Conservation (phyloP, 2,329 filamentous ascomycete genomes). For the Fusarium tjaetaba region DNA sequence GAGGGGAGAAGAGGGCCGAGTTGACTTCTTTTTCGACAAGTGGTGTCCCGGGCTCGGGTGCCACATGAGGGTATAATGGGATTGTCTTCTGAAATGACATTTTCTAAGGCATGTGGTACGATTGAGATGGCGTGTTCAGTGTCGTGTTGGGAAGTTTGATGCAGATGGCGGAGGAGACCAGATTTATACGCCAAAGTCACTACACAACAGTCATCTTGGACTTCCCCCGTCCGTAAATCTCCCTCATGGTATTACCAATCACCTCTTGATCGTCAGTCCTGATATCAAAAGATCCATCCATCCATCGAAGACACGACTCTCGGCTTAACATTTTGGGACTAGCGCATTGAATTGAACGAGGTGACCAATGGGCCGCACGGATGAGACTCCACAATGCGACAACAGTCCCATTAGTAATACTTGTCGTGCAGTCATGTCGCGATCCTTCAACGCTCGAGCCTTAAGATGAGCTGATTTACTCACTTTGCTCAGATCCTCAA, state of each 20-base stretch:
- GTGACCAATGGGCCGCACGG: accelerated
- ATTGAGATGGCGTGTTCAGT: accelerated
- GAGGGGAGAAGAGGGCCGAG: not conserved
- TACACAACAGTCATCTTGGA: accelerated
- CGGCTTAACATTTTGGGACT: not conserved
- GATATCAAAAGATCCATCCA: accelerated
- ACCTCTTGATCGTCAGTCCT: not conserved
- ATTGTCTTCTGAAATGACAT: not conserved
- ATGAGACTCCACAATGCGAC: accelerated
- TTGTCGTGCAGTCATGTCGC: not conserved
- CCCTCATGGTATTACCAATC: too few relatives aligned
- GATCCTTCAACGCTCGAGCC: accelerated
- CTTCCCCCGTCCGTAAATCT: accelerated
- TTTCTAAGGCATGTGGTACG: accelerated
- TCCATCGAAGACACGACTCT: not conserved
- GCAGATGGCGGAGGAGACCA: accelerated
- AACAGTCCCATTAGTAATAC: not conserved
- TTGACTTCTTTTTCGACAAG: accelerated
- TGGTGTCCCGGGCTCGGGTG: not conserved
- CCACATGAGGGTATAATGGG: accelerated
- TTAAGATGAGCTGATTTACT: not conserved
- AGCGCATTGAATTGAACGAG: not conserved
- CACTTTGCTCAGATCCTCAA: accelerated
- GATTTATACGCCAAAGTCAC: not conserved
- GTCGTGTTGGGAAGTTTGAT: not conserved